Percentiles rank a stretch among this genome's conserved stretches.
These are phyloP conservation scores for Arabidopsis lyrata DNA, from an alignment of 441 rosid genomes.

Conservation along the genomic window DNA sequence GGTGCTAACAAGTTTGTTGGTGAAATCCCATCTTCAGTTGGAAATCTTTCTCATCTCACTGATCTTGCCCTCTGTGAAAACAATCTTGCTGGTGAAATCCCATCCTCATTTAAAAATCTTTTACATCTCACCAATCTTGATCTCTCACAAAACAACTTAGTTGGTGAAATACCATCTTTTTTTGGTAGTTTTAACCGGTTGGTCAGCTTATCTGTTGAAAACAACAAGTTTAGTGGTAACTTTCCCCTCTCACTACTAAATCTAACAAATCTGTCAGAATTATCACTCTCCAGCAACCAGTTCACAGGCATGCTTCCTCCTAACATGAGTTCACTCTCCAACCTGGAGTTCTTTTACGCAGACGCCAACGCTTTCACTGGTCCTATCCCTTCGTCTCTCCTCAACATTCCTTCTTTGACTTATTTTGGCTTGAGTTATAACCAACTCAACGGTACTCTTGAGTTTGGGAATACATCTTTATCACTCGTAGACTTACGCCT, in stretches of 20 bases:
- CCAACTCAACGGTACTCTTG: slow-evolving; percentile 5
- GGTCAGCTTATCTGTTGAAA: neutral
- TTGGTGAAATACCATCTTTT: slow-evolving; percentile 17
- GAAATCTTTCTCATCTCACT: neutral
- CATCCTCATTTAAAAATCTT: neutral
- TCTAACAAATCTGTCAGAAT: neutral
- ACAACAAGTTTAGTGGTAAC: slow-evolving; percentile 7
- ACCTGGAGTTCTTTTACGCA: neutral
- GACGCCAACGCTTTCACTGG: neutral
- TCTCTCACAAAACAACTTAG: neutral
- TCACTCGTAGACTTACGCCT: neutral
- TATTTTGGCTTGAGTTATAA: neutral
- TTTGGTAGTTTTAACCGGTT: neutral
- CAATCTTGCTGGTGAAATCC: neutral
- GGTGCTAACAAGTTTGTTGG: neutral
- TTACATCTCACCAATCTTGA: neutral
- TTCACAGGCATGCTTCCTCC: slow-evolving; percentile 14
- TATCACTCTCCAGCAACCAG: neutral
- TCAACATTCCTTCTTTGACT: slow-evolving; percentile 5
- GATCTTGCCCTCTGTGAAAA: rapidly evolving
- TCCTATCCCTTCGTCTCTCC: neutral
- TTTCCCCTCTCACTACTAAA: slow-evolving; percentile 6
- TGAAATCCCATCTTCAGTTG: neutral
- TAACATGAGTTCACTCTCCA: neutral
- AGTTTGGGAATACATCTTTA: neutral